Evolutionary conservation across 495 filamentous ascomycete species (phyloP).

Genomic region (Cairneyella variabilis): DNA sequence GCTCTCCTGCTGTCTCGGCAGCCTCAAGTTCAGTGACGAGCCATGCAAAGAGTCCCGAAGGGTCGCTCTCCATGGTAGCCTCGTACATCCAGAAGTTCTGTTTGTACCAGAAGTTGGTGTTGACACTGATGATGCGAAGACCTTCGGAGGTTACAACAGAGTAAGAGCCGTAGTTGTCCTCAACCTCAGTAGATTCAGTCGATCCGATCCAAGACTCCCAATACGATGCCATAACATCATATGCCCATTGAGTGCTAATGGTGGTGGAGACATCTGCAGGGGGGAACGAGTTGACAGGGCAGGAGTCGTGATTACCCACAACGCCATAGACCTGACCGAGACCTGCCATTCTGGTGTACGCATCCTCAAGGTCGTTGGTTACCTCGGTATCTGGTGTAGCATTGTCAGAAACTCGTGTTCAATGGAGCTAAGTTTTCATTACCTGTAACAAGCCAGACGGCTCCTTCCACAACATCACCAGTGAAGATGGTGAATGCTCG

Average conservation of each 20-base stretch:
- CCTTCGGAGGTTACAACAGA: conserved; percentile 30
- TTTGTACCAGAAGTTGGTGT: conserved; percentile 54
- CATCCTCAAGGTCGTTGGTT: conserved; percentile 36
- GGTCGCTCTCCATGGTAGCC: conserved; percentile 45
- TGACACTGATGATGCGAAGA: conserved; percentile 52
- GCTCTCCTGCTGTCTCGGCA: conserved; percentile 44
- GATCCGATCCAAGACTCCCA: conserved; percentile 44
- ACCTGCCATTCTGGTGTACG: conserved; percentile 36
- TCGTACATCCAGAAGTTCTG: conserved; percentile 51
- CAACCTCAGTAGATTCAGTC: conserved; percentile 29
- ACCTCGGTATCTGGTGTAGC: conserved; percentile 31
- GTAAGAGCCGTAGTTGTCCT: conserved; percentile 43
- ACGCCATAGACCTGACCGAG: conserved; percentile 42
- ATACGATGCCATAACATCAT: conserved; percentile 39
- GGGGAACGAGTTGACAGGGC: conserved; percentile 49
- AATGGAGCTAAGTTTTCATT: background rate
- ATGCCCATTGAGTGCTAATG: conserved; percentile 43
- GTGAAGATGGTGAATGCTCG: conserved; percentile 42
- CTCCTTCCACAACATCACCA: conserved; percentile 45
- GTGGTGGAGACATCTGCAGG: conserved; percentile 29
- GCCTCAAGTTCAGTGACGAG: conserved; percentile 45
- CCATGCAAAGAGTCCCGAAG: conserved; percentile 44
- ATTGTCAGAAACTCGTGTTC: background rate
- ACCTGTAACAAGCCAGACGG: conserved; percentile 34
- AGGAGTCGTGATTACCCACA: conserved; percentile 51